Percentiles rank a stretch among this genome's conserved stretches.
phyloP scores from a whole-genome alignment of 441 rosid species.

The Lepidium campestre region DNA sequence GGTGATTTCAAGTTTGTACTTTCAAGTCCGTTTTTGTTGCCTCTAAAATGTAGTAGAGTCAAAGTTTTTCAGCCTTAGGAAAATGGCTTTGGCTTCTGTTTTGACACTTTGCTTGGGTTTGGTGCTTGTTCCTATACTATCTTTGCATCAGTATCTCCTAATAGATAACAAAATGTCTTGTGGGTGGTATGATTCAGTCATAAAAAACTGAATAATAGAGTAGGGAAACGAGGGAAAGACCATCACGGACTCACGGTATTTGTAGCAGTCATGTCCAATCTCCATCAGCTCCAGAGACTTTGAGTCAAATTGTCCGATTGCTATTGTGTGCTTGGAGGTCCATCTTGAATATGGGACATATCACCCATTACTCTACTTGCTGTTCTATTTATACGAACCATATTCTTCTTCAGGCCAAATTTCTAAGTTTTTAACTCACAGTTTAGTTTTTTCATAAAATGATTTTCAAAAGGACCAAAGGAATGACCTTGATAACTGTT shows the following conservation, averaged over 20 bases:
- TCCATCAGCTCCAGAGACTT: neutral
- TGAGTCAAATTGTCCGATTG: neutral
- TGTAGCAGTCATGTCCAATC: neutral
- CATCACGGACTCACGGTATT: neutral
- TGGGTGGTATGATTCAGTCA: neutral
- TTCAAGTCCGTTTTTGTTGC: neutral
- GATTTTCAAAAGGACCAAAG: too few relatives aligned
- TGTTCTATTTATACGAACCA: neutral
- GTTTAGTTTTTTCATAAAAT: too few relatives aligned
- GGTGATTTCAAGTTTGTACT: neutral
- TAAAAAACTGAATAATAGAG: neutral
- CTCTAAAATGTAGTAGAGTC: neutral
- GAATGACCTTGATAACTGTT: too few relatives aligned
- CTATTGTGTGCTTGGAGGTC: neutral
- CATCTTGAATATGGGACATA: neutral
- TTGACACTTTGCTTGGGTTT: neutral
- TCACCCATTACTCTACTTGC: neutral
- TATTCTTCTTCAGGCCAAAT: neutral
- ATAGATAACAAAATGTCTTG: neutral
- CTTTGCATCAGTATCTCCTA: neutral
- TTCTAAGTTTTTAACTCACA: neutral
- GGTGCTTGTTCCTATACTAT: neutral
- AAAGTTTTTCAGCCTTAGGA: neutral
- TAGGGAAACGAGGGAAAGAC: neutral
- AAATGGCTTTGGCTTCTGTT: neutral